Conservation (phyloP, 345 rosid species). For the Brassica incana region DNA sequence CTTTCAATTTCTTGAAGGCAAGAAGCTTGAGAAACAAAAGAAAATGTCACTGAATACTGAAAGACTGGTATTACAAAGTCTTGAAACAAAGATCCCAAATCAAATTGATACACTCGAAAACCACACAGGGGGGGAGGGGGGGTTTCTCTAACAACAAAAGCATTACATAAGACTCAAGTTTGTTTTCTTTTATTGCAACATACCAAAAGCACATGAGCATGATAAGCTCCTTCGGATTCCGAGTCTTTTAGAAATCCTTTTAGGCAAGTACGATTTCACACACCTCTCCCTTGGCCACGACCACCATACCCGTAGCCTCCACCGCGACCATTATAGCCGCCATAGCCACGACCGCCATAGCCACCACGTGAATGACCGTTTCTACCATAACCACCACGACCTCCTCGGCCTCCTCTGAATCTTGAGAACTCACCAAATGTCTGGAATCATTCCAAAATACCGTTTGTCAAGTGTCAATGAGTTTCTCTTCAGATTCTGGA, state of each 20-base stretch:
- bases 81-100: slow-evolving; percentile 5
- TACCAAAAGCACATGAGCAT: slow-evolving; percentile 5
- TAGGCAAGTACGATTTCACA: slow-evolving; percentile 1
- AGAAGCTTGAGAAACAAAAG: background rate
- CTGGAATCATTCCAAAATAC: slow-evolving; percentile 39
- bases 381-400: slow-evolving; percentile 39
- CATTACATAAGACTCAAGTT: slow-evolving; percentile 16
- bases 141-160: slow-evolving; percentile 11
- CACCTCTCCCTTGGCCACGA: slow-evolving; percentile 38
- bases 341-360: slow-evolving; percentile 36
- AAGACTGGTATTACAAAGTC: slow-evolving; percentile 10
- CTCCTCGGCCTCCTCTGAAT: slow-evolving; percentile 41
- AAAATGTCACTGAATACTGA: background rate
- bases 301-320: slow-evolving; percentile 32
- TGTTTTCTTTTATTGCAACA: slow-evolving; percentile 30
- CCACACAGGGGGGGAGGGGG: slow-evolving; percentile 7
- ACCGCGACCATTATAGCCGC: slow-evolving; percentile 48
- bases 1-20: background rate
- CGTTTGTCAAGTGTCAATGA: slow-evolving; percentile 10
- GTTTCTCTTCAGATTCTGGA: background rate
- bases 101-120: slow-evolving; percentile 28
- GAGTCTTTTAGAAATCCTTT: background rate
- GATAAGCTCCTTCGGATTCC: background rate
- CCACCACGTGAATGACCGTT: slow-evolving; percentile 48
- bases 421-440: slow-evolving; percentile 74